Conservation (phyloP, 2,329 filamentous ascomycete genomes). For the Alternaria sp. region DNA sequence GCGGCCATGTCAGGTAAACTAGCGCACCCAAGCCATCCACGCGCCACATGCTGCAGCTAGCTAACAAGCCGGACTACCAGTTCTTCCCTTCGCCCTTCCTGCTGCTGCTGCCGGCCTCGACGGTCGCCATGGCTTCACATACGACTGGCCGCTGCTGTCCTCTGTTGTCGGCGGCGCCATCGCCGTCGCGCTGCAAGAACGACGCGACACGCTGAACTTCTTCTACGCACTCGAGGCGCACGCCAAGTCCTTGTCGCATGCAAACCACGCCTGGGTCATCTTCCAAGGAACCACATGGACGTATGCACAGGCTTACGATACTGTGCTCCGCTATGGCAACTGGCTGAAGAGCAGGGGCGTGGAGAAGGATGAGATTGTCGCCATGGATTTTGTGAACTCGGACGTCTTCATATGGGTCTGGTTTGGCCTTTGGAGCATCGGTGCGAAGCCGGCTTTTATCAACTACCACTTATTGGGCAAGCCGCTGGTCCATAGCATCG, state of each 20-base stretch:
- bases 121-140: conserved; percentile 70
- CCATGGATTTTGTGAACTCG: conserved; percentile 52
- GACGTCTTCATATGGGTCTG: conserved; percentile 51
- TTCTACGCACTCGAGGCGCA: conserved; percentile 49
- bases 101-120: conserved; percentile 62
- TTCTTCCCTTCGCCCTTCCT: conserved; percentile 41
- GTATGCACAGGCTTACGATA: conserved; percentile 49
- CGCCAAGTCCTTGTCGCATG: conserved; percentile 38
- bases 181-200: conserved; percentile 59
- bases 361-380: conserved; percentile 49
- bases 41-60: background rate
- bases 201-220: conserved; percentile 68
- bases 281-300: conserved; percentile 46
- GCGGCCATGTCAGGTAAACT: conserved; percentile 15
- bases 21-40: background rate
- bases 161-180: conserved; percentile 60
- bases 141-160: conserved; percentile 69
- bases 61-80: conserved; percentile 23
- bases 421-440: conserved; percentile 52
- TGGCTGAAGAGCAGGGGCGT: conserved; percentile 51
- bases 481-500: conserved; percentile 61
- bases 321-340: conserved; percentile 45
- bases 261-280: conserved; percentile 45
- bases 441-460: conserved; percentile 51
- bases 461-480: conserved; percentile 52